phyloP scores from a whole-genome alignment of 345 rosid species.

The Gynandropsis gynandra region DNA sequence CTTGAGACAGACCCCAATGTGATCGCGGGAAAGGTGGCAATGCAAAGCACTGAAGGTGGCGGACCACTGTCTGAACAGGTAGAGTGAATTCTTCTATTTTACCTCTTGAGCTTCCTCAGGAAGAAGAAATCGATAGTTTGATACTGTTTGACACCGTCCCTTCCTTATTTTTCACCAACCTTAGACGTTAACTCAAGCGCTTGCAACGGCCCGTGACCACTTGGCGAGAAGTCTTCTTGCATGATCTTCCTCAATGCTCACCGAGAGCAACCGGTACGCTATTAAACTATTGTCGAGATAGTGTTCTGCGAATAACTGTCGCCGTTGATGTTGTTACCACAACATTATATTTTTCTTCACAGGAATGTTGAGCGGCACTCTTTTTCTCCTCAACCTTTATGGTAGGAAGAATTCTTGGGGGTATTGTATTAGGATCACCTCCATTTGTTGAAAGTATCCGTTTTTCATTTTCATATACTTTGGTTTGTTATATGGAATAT shows the following conservation, averaged over 20 bases:
- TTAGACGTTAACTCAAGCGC: constrained; percentile 32
- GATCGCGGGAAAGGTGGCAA: constrained; percentile 83
- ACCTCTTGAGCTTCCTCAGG: neutral
- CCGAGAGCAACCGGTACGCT: too few species aligned
- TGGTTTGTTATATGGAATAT: too few species aligned
- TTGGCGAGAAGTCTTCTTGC: constrained; percentile 30
- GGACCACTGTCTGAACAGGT: constrained; percentile 93
- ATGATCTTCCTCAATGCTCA: constrained; percentile 20
- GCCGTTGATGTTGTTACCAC: too few species aligned
- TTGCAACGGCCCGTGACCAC: constrained; percentile 31
- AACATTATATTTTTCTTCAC: too few species aligned
- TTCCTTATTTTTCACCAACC: neutral
- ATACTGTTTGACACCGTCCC: neutral
- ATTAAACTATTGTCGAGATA: too few species aligned
- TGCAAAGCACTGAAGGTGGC: constrained; percentile 63
- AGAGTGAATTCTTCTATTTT: constrained; percentile 6
- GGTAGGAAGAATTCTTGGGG: too few species aligned
- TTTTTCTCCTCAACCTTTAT: too few species aligned
- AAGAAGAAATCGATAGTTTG: constrained; percentile 4
- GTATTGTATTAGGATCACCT: too few species aligned
- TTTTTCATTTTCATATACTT: too few species aligned
- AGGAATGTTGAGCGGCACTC: too few species aligned
- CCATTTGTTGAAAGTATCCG: too few species aligned
- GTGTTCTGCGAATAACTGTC: too few species aligned
- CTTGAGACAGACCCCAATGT: constrained; percentile 79